Percentiles rank a stretch among this genome's conserved stretches.
These are phyloP conservation scores for Komagataella mondaviorum DNA, from an alignment of 805 yeast genomes.

Conservation along the genomic window DNA sequence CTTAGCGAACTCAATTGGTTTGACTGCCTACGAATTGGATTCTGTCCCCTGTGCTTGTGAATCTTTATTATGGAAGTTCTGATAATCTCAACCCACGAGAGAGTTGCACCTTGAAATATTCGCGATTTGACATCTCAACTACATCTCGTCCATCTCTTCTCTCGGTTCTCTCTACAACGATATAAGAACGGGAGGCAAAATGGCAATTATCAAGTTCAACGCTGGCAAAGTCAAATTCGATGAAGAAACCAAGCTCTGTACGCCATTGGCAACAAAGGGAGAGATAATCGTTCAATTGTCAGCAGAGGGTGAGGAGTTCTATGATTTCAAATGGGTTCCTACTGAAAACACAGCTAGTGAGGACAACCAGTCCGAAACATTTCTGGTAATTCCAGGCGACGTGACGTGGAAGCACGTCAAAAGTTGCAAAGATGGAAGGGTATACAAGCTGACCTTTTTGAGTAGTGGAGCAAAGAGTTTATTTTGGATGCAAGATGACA, in stretches of 20 bases:
- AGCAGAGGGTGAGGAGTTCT: constrained; percentile 61
- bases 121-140: background rate
- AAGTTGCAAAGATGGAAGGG: constrained; percentile 68
- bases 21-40: background rate
- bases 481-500: constrained; percentile 68
- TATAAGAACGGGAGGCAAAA: background rate
- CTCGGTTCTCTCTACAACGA: background rate
- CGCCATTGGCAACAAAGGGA: constrained; percentile 65
- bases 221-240: constrained; percentile 69
- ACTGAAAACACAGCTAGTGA: constrained; percentile 33
- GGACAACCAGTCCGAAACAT: constrained; percentile 39
- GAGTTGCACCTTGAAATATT: background rate
- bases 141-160: background rate
- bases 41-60: background rate
- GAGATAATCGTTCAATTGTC: constrained; percentile 43
- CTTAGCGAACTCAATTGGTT: background rate
- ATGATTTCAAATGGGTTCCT: constrained; percentile 63
- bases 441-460: constrained; percentile 26
- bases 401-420: constrained; percentile 61
- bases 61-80: no score
- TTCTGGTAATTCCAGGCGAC: constrained; percentile 75
- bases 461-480: constrained; percentile 27
- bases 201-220: constrained; percentile 34
- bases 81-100: no score
- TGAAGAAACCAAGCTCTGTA: constrained; percentile 45